Evolutionary conservation across 2,329 filamentous ascomycete genomes (phyloP), one percentile per base, ranked within the genome.

Genomic region (Dactylellina parvicollis): DNA sequence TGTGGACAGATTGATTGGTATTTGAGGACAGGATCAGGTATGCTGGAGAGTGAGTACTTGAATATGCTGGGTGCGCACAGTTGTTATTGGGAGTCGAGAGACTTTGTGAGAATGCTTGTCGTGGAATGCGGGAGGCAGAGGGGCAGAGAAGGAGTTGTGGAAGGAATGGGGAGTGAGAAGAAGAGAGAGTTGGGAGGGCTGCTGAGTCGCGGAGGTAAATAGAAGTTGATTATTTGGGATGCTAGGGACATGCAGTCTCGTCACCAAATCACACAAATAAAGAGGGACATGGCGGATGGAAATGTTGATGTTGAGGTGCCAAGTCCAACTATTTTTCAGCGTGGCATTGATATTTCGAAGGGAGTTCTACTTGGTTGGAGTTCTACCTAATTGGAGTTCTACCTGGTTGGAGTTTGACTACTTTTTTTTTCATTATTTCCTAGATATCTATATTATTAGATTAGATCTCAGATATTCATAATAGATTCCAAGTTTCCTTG

Each of bases 61-160:
- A 97, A 96, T 76, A 99, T 99, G 95, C 82, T 99, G 61, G 91
- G 92, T 66, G 95, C 95, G 7, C 95, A 99, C 81, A 92, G 91
- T 64, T 94, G 91, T 79, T 99, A 99, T 80, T 99, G 95, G 95
- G 86, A 88, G 1, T 88, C 90, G 77, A 86, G 84, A 26, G 95
- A 98, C 79, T 93, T 99, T 80, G 89, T 96, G n/a, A 84, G 93
- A 46, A 89, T 98, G 83, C 82, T 98, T 54, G 96, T 96, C 44
- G 84, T 94, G 30, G 95, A 99, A 81, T 88, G 96, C 76, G 93
- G 93, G 3, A 59, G 69, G 10, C 24, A 22, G 10, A 59, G 52
- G 14, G 69, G 69, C 8, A 60, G 60, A 49, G 69, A 73, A n/a
- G 69, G 69, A 1, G 69, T 73, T 4, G 54, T 73, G 14, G 69